These are phyloP conservation scores for Nemophila menziesii DNA, from an alignment of 257 asterid species.

Conservation along the genomic window DNA sequence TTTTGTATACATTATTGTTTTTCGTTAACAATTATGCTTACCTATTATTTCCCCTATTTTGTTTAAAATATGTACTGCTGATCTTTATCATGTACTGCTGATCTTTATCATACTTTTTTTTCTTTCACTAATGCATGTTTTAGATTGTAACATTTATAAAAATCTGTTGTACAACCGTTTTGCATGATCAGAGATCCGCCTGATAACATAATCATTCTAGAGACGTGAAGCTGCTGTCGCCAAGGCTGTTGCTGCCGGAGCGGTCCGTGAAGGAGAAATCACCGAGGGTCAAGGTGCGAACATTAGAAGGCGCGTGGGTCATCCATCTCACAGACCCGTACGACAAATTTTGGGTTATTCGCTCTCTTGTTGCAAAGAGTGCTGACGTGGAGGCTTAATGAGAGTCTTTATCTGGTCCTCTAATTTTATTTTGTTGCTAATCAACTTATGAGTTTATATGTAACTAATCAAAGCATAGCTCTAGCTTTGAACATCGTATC, in stretches of 20 bases:
- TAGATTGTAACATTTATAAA: background rate
- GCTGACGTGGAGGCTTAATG: constrained; percentile 32
- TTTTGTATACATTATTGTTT: too few relatives aligned
- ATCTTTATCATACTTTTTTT: too few relatives aligned
- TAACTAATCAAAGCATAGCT: too few relatives aligned
- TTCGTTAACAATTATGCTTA: background rate
- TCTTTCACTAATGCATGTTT: too few relatives aligned
- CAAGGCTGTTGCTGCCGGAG: constrained; percentile 58
- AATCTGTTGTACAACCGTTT: background rate
- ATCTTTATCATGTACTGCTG: constrained; percentile 3
- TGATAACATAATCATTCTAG: constrained; percentile 66
- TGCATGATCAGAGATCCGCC: constrained; percentile 29
- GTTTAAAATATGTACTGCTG: background rate
- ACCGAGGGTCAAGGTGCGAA: constrained; percentile 32
- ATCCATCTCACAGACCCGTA: constrained; percentile 56
- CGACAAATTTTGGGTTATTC: constrained; percentile 60
- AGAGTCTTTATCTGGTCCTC: constrained; percentile 9
- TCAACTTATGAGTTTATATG: too few relatives aligned
- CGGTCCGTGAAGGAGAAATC: constrained; percentile 27
- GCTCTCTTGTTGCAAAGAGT: constrained; percentile 26
- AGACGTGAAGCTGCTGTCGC: constrained; percentile 49
- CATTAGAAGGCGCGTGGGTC: constrained; percentile 52
- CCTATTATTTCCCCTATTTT: background rate
- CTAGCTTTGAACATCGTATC: too few relatives aligned
- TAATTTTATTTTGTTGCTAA: background rate